Evolutionary conservation across 495 filamentous ascomycete genomes (phyloP).

Genomic region (Penicillium pulvis): DNA sequence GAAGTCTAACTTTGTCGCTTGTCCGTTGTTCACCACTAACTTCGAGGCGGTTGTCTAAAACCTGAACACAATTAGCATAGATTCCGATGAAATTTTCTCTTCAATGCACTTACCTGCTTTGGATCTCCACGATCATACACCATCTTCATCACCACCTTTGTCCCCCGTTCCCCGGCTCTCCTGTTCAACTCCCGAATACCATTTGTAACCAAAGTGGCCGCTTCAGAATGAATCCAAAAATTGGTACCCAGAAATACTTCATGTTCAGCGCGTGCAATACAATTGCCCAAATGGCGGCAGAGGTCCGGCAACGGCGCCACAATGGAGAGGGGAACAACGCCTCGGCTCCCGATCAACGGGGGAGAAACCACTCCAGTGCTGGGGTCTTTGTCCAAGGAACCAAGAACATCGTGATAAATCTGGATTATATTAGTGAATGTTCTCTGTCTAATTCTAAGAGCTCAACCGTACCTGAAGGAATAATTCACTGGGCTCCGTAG

Average conservation of each 20-base stretch:
- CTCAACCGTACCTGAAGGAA: constrained; percentile 58
- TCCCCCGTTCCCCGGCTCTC: constrained; percentile 59
- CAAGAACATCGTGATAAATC: constrained; percentile 68
- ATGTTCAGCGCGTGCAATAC: constrained; percentile 69
- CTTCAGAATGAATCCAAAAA: constrained; percentile 70
- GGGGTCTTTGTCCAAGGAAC: constrained; percentile 58
- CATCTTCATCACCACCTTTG: constrained; percentile 67
- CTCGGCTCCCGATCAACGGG: constrained; percentile 67
- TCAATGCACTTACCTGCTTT: constrained; percentile 46
- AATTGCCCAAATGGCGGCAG: constrained; percentile 71
- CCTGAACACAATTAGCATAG: constrained; percentile 18
- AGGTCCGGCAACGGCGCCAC: constrained; percentile 71
- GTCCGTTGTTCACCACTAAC: constrained; percentile 61
- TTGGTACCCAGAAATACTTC: constrained; percentile 76
- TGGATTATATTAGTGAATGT: constrained; percentile 19
- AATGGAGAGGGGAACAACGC: constrained; percentile 67
- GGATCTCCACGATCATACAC: constrained; percentile 73
- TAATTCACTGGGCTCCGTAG: constrained; percentile 61
- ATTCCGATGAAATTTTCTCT: not conserved
- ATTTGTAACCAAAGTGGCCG: constrained; percentile 66
- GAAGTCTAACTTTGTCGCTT: constrained; percentile 57
- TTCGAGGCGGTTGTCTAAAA: constrained; percentile 61
- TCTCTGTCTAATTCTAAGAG: not conserved
- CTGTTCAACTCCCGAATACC: constrained; percentile 67
- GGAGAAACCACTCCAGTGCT: constrained; percentile 64